Base-by-base conservation (phyloP, 257 asterid genomes). In the Jasminum sambac region DNA sequence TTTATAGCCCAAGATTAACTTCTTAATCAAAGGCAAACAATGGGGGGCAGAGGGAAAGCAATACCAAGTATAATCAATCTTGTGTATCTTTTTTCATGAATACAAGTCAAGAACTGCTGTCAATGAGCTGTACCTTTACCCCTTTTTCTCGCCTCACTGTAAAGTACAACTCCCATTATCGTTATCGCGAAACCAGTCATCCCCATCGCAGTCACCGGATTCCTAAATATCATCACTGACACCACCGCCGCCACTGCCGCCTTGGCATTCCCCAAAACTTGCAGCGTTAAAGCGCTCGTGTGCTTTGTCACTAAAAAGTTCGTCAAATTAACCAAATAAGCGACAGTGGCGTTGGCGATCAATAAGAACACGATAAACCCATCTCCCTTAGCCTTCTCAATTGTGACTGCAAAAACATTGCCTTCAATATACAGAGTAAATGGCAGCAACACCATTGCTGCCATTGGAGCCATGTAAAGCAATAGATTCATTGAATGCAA, bases 391-490 rank as follows among this genome's bases (percentile, higher is more conserved):
- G 80, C 86, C 72, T 95, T 89, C 63, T 91, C 94, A 37, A 89
- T 1, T 0, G 99, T 91, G 1, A 88, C 14, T 0, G 89, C 83
- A 0, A 88, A 62, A 21, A 95, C 98, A 70, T 95, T 89, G 17
- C 99, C 99, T 67, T 95, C 99, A 6, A 95, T 91, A 55, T 88
- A 95, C 30, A 91, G 8, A 0, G 96, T 88, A 67, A 95, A 86
- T 0, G 99, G 99, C 0, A 95, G 83, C 80, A 95, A 71, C 38
- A 95, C 85, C 71, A 87, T 1, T 5, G 98, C 96, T 0, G 99
- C 96, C 97, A 94, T 86, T 0, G 99, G 99, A 72, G 99, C 99
- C 99, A 95, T 95, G 81, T 95, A 95, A 67, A 95, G 48, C 52
- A 95, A 76, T 3, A 95, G 86, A 81, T 95, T 95, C 99, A 95